phyloP scores from a whole-genome alignment of 345 rosid genomes.

The Chamaenerion angustifolium region DNA sequence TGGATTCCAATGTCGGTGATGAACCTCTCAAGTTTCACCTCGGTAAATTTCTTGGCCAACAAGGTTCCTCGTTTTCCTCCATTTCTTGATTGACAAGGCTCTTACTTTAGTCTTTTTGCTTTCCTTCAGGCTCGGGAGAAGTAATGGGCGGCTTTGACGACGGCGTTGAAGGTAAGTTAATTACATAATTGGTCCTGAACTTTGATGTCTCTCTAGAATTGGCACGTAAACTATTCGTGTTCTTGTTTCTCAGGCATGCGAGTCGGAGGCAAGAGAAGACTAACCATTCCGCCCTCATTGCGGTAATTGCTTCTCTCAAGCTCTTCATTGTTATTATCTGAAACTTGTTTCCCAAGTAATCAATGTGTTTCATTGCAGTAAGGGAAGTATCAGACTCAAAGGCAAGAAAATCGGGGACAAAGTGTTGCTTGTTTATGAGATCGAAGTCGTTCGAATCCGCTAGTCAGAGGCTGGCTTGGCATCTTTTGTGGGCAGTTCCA shows the following conservation, averaged over 20 bases:
- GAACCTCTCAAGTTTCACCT: slow-evolving; percentile 28
- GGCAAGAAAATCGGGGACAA: slow-evolving; percentile 41
- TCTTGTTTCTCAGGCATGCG: slow-evolving; percentile 38
- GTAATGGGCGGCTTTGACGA: slow-evolving; percentile 35
- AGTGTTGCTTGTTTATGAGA: slow-evolving; percentile 53
- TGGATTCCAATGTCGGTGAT: slow-evolving; percentile 32
- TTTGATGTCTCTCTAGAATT: background rate
- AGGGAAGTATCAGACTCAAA: slow-evolving; percentile 3
- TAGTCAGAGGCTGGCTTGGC: background rate
- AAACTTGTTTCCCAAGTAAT: slow-evolving; percentile 1
- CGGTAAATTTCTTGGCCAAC: slow-evolving; percentile 22
- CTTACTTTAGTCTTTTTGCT: background rate
- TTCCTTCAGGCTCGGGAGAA: slow-evolving; percentile 22
- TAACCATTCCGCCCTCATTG: slow-evolving; percentile 57
- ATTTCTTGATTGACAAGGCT: background rate
- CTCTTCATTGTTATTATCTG: background rate
- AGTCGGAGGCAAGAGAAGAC: slow-evolving; percentile 60
- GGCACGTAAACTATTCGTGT: background rate
- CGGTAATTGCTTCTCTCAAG: slow-evolving; percentile 21
- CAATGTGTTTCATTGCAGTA: background rate
- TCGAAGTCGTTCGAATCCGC: slow-evolving; percentile 38
- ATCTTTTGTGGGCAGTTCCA: no score
- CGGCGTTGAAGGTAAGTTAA: slow-evolving; percentile 44
- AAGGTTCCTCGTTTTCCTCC: background rate
- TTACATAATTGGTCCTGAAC: background rate